Conservation (phyloP, 441 rosid species). For the Syzygium syzygioides region DNA sequence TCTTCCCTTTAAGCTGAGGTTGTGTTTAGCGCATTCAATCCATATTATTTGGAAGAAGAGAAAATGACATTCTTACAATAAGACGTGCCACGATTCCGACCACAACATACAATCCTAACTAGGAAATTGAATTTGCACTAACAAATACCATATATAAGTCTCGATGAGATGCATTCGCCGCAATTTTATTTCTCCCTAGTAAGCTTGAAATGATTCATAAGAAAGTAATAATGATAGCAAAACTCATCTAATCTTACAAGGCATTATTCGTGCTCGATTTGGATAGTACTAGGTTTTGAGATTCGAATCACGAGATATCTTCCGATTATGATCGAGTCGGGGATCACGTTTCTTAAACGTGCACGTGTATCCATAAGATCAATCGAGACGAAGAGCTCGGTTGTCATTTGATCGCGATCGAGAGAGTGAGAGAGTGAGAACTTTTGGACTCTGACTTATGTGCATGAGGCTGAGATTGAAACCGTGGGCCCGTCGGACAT, state of each 20-base stretch:
- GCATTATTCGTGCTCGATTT: not conserved
- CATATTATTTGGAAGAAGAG: not conserved
- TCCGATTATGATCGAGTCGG: accelerated
- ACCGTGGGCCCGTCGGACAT: not conserved
- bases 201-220: not conserved
- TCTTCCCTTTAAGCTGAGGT: not conserved
- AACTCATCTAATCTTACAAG: not conserved
- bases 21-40: not conserved
- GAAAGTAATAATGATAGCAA: not conserved
- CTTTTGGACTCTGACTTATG: accelerated
- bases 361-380: not conserved
- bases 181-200: not conserved
- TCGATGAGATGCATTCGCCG: not conserved
- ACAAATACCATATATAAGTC: not conserved
- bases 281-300: too few relatives aligned
- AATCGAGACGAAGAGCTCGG: not conserved
- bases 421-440: not conserved
- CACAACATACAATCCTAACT: not conserved
- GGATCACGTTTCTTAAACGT: not conserved
- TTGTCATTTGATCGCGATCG: not conserved
- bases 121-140: not conserved
- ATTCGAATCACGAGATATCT: accelerated
- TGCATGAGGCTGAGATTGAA: not conserved
- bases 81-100: not conserved
- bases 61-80: not conserved